Conservation (phyloP, 2,329 filamentous ascomycete species). For the Acarospora socialis region DNA sequence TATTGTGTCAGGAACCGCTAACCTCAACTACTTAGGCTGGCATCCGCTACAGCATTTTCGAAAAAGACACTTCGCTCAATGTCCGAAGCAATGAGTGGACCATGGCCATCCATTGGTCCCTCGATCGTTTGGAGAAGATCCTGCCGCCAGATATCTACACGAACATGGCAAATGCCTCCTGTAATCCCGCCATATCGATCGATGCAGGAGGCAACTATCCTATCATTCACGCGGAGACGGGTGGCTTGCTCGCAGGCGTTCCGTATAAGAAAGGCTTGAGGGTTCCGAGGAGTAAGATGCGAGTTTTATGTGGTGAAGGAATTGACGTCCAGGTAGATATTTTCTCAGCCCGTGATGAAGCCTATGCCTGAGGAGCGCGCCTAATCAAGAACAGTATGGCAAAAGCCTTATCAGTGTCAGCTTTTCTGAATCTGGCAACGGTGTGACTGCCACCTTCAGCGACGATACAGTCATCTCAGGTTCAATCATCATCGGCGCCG, state of each 20-base stretch:
- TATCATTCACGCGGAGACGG: slow-evolving; percentile 18
- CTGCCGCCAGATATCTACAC: slow-evolving; percentile 17
- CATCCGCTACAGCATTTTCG: slow-evolving; percentile 17
- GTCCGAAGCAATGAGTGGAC: slow-evolving; percentile 21
- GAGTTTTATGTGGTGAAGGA: slow-evolving; percentile 17
- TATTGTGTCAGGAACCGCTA: background rate
- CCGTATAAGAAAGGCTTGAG: slow-evolving; percentile 19
- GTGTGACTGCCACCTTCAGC: slow-evolving; percentile 12
- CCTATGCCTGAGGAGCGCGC: slow-evolving; percentile 8
- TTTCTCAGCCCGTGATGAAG: slow-evolving; percentile 2
- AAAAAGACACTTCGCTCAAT: slow-evolving; percentile 14
- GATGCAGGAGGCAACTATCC: slow-evolving; percentile 14
- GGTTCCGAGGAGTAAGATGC: slow-evolving; percentile 19
- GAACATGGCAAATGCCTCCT: slow-evolving; percentile 17
- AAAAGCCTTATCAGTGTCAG: slow-evolving; percentile 12
- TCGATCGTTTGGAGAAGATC: slow-evolving; percentile 14
- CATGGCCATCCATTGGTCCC: slow-evolving; percentile 23
- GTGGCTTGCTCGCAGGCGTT: slow-evolving; percentile 16
- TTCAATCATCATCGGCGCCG: slow-evolving; percentile 16
- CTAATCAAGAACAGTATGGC: slow-evolving; percentile 12
- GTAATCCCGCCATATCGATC: slow-evolving; percentile 18
- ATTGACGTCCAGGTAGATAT: slow-evolving; percentile 14
- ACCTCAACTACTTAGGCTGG: slow-evolving; percentile 13
- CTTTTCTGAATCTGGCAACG: slow-evolving; percentile 12
- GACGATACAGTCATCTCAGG: slow-evolving; percentile 14